Evolutionary conservation across 768 basidiomycete species (phyloP), one percentile per base, ranked within the genome.

Genomic region (Russula sp.): DNA sequence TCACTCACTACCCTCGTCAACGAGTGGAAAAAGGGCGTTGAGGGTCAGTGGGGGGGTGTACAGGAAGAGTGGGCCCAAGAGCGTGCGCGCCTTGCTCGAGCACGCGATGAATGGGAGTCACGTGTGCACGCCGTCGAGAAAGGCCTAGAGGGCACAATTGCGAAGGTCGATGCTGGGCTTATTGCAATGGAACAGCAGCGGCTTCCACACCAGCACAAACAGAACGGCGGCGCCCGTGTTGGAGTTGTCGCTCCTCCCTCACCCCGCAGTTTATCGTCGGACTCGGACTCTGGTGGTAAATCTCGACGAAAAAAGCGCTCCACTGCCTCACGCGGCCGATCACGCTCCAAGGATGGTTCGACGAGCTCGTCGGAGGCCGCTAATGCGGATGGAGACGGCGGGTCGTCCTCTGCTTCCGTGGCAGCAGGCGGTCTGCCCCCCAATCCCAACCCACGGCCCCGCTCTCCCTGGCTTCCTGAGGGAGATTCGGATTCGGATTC

Each of bases 41-140:
- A 94, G 67, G 87, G 85, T 9, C 83, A 86, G 53, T 94, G 91
- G 91, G 81, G 76, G 39, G 75, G 73, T 34, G 85, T 94, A 36
- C 83, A 86, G 67, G 86, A 90, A 66, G 88, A 89, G 58, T 97
- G 93, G 93, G 79, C 79, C 2, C 77, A 81, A 41, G 94, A 97
- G 73, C 79, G 93, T 5, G 87, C 87, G 63, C 78, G 90, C 20
- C 77, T 97, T 11, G 77, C 79, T 43, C 76, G 79, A 20, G 91
- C 90, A 13, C 79, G 86, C 51, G 85, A 89, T 45, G 90, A 94
- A 66, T 95, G 89, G 87, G 94, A 95, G 73, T 73, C 61, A 7
- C 79, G 83, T 58, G 75, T 81, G 56, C 75, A 78, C 13, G 71
- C 72, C 9, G 74, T 85, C n/a, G 84, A 86, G 66, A 73, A 75